Evolutionary conservation across 148 eudicot genomes (phyloP).

Genomic region (Fagopyrum tataricum): DNA sequence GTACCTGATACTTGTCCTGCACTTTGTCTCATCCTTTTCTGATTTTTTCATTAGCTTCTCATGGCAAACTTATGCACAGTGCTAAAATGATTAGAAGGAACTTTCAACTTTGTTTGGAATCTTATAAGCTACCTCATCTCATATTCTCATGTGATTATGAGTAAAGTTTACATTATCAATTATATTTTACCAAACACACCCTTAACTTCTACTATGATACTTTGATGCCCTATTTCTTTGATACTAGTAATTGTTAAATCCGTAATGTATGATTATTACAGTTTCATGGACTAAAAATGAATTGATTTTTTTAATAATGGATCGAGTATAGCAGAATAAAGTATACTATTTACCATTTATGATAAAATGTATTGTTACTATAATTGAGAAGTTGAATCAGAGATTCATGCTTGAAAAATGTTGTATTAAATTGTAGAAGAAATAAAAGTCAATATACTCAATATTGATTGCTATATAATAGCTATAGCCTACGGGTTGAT

Average conservation of each 20-base stretch:
- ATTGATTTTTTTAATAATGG: too few species aligned
- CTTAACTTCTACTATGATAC: too few species aligned
- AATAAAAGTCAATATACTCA: background rate
- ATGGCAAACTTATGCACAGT: background rate
- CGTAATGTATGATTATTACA: too few species aligned
- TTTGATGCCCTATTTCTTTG: too few species aligned
- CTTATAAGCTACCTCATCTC: too few species aligned
- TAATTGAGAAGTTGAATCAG: background rate
- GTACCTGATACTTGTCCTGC: slow-evolving; percentile 3
- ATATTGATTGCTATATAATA: background rate
- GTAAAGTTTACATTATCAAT: too few species aligned
- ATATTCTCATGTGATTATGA: too few species aligned
- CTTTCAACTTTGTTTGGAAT: background rate
- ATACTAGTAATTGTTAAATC: too few species aligned
- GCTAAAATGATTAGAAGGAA: slow-evolving; percentile 2
- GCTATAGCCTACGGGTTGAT: background rate
- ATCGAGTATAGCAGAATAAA: too few species aligned
- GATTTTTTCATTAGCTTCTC: background rate
- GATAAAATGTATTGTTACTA: background rate
- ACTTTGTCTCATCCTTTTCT: background rate
- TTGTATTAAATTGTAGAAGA: background rate
- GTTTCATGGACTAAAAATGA: too few species aligned
- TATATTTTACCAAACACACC: too few species aligned
- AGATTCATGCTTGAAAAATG: background rate
- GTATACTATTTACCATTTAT: background rate